These are phyloP conservation scores for Tricladium varicosporioides DNA, from an alignment of 2,329 filamentous ascomycete species.

Conservation along the genomic window DNA sequence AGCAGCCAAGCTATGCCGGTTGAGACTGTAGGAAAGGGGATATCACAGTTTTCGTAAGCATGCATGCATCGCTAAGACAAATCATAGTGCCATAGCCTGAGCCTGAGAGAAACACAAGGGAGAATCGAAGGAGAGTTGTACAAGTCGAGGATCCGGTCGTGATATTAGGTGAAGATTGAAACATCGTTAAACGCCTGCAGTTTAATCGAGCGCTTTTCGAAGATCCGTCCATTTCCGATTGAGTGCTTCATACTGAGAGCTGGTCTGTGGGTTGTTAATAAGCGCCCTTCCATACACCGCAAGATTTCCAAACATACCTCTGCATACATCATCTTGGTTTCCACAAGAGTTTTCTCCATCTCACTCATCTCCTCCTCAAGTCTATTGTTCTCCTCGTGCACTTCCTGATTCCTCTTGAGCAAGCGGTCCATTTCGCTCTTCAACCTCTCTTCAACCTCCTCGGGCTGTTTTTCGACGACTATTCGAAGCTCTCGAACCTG, in stretches of 20 bases:
- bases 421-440: constrained; percentile 85
- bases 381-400: constrained; percentile 87
- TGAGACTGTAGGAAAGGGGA: constrained; percentile 13
- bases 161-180: not conserved
- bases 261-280: constrained; percentile 51
- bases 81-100: constrained; percentile 10
- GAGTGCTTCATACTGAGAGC: constrained; percentile 67
- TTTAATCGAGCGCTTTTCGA: constrained; percentile 48
- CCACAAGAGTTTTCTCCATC: constrained; percentile 88
- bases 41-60: constrained; percentile 21
- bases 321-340: constrained; percentile 91
- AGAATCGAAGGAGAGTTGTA: constrained; percentile 12
- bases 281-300: constrained; percentile 7
- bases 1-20: constrained; percentile 3
- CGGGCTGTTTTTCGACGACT: constrained; percentile 86
- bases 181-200: not conserved
- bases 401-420: constrained; percentile 88
- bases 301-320: constrained; percentile 64
- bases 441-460: constrained; percentile 80
- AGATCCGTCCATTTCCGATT: constrained; percentile 77
- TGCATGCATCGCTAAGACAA: constrained; percentile 24
- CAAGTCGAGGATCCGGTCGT: constrained; percentile 8
- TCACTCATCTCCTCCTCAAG: constrained; percentile 88
- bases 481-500: constrained; percentile 83
- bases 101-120: not conserved